Conservation (phyloP, 2,329 filamentous ascomycete species). For the Clonostachys chloroleuca region DNA sequence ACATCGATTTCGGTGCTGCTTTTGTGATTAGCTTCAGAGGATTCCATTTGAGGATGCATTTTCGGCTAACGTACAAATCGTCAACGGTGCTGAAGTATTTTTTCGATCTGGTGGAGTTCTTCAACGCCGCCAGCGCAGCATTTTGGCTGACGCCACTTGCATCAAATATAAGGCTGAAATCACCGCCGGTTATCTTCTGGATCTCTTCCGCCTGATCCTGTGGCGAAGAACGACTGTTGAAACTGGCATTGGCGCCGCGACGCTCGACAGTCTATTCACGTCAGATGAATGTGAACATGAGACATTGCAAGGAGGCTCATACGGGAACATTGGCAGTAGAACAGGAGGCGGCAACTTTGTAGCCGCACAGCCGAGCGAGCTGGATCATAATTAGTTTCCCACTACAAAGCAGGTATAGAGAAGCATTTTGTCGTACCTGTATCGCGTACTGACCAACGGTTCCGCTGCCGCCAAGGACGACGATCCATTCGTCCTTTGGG, state of each 20-base stretch:
- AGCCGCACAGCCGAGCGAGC: constrained; percentile 25
- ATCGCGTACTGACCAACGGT: constrained; percentile 25
- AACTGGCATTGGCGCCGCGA: constrained; percentile 21
- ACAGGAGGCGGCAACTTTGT: constrained; percentile 27
- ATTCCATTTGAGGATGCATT: background rate
- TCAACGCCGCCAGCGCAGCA: constrained; percentile 20
- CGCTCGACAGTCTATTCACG: constrained; percentile 13
- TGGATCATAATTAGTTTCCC: constrained; percentile 6
- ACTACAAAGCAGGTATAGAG: background rate
- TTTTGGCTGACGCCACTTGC: constrained; percentile 18
- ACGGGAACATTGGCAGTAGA: constrained; percentile 20
- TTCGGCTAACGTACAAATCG: constrained; percentile 18
- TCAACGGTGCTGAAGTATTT: constrained; percentile 26
- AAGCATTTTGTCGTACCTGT: constrained; percentile 10
- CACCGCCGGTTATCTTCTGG: constrained; percentile 19
- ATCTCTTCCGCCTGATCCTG: constrained; percentile 23
- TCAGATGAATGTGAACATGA: background rate
- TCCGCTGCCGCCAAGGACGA: constrained; percentile 26
- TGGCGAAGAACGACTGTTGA: constrained; percentile 18
- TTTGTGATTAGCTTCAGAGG: background rate
- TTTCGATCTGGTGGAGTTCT: constrained; percentile 8
- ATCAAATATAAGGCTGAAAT: constrained; percentile 25
- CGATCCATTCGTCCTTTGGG: constrained; percentile 24
- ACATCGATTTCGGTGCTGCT: constrained; percentile 14
- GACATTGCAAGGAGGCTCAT: background rate